Percentiles rank a stretch among this genome's conserved stretches.
Conservation (phyloP, 768 basidiomycete genomes). For the Pisolithus microcarpus region DNA sequence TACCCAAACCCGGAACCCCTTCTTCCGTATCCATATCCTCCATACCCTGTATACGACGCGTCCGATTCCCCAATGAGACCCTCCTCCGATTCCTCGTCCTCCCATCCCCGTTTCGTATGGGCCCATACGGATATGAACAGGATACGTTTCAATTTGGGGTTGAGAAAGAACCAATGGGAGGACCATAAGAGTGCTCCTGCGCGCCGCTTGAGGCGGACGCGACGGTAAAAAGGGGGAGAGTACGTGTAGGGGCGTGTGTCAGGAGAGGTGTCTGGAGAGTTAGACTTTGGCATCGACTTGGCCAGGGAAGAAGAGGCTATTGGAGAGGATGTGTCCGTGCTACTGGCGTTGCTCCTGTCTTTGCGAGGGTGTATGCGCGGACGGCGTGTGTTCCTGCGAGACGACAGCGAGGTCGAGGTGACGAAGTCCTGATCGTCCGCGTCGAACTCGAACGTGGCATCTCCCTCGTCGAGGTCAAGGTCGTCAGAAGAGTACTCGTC, state of each 20-base stretch:
- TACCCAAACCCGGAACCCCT: neutral
- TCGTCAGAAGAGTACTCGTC: slow-evolving; percentile 67
- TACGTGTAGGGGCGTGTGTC: neutral
- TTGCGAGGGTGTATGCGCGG: slow-evolving; percentile 17
- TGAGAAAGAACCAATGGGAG: slow-evolving; percentile 95
- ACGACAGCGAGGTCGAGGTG: slow-evolving; percentile 8
- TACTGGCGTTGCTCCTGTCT: slow-evolving; percentile 31
- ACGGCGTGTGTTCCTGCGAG: slow-evolving; percentile 3
- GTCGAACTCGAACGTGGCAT: slow-evolving; percentile 67
- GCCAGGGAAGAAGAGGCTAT: slow-evolving; percentile 14
- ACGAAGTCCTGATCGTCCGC: slow-evolving; percentile 71
- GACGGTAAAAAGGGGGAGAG: slow-evolving; percentile 27
- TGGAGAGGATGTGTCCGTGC: slow-evolving; percentile 11
- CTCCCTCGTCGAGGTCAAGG: slow-evolving; percentile 55
- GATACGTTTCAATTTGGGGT: slow-evolving; percentile 86
- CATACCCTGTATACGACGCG: slow-evolving; percentile 4
- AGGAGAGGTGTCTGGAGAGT: neutral
- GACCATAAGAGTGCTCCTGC: slow-evolving; percentile 88
- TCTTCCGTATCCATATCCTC: neutral
- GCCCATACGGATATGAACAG: slow-evolving; percentile 93
- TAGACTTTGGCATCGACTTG: no score
- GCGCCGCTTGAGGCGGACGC: slow-evolving; percentile 45
- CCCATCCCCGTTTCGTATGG: slow-evolving; percentile 54
- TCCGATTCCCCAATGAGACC: slow-evolving; percentile 27
- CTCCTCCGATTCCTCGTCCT: slow-evolving; percentile 35